These are phyloP conservation scores for Iris pallida DNA, from an alignment of 116 monocot genomes.

Conservation along the genomic window DNA sequence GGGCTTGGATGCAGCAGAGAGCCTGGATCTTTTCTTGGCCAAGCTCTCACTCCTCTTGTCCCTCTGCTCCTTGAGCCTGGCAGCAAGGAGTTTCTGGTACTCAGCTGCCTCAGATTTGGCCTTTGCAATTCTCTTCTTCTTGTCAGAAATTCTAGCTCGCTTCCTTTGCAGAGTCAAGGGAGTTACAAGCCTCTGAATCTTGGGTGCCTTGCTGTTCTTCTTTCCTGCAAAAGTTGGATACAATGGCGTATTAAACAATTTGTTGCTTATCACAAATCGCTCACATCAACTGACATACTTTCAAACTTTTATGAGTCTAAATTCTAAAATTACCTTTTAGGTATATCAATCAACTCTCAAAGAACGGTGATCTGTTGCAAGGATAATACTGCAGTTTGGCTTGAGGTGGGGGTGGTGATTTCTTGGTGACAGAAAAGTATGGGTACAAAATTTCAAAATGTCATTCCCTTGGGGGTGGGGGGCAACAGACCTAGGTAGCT, in stretches of 20 bases:
- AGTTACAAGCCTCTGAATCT: constrained; percentile 69
- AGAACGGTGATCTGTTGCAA: neutral
- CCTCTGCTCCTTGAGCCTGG: constrained; percentile 55
- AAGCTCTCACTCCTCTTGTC: constrained; percentile 48
- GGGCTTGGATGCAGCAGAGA: constrained; percentile 42
- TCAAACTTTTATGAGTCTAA: neutral
- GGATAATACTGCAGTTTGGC: too few relatives aligned
- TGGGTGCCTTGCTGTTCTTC: constrained; percentile 66
- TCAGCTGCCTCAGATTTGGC: constrained; percentile 64
- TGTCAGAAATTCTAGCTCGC: constrained; percentile 53
- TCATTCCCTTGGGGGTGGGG: too few relatives aligned
- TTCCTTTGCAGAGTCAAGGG: constrained; percentile 63
- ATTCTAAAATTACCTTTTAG: neutral
- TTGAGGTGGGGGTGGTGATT: too few relatives aligned
- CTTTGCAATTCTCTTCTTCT: constrained; percentile 71
- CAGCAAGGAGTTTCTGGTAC: constrained; percentile 71
- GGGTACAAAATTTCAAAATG: too few relatives aligned
- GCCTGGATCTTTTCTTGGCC: constrained; percentile 54
- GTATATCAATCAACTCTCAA: neutral
- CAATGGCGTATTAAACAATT: neutral
- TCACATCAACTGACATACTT: neutral
- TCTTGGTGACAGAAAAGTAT: too few relatives aligned
- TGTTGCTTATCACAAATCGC: neutral
- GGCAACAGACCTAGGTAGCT: too few relatives aligned
- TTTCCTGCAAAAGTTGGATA: constrained; percentile 35